Evolutionary conservation across 1,284 basidiomycete genomes (phyloP), one percentile per base, ranked within the genome.

Genomic region (Irpex sp.): DNA sequence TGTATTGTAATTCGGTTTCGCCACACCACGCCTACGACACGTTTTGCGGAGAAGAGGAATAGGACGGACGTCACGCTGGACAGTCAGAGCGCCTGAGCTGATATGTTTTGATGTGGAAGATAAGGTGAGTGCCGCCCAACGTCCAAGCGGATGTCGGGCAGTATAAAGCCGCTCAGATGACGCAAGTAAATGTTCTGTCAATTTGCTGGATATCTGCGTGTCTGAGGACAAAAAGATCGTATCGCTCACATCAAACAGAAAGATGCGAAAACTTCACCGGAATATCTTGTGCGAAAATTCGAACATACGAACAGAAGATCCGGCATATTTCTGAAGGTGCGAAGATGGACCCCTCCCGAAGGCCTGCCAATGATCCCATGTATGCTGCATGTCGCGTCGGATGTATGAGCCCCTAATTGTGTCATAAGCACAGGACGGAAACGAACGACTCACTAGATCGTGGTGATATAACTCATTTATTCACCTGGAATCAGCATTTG

Each of bases 51-150:
- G 53, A 55, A 31, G 53, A 17, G 21, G 8, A 26, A 19, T 8
- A 51, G 26, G 11, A 35, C 9, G 19, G 31, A 35, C 33, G 53
- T 55, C 53, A 55, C 53, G 53, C 21, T 55, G 53, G 39, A 50
- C 19, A 5, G 17, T 21, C 7, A 13, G 49, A 31, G 53, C 53
- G 53, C 33, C 26, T 33, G 33, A 17, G 26, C 2, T 31, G 53
- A 35, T 55, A 55, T 55, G 53, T 55, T 55, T 55, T 55, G 53
- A 55, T 55, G 53, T 17, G 17, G 53, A 35, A 55, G 53, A 55
- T 55, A 35, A 17, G 53, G 8, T 35, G 33, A 13, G 53, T 11
- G 8, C 31, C 31, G 26, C 13, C 21, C 19, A 35, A 31, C 33
- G 26, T 35, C 31, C 53, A 11, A 55, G 53, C 53, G 21, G 19